Conservation (phyloP, 2,329 filamentous ascomycete genomes). For the Paracoccidioides lutzii region DNA sequence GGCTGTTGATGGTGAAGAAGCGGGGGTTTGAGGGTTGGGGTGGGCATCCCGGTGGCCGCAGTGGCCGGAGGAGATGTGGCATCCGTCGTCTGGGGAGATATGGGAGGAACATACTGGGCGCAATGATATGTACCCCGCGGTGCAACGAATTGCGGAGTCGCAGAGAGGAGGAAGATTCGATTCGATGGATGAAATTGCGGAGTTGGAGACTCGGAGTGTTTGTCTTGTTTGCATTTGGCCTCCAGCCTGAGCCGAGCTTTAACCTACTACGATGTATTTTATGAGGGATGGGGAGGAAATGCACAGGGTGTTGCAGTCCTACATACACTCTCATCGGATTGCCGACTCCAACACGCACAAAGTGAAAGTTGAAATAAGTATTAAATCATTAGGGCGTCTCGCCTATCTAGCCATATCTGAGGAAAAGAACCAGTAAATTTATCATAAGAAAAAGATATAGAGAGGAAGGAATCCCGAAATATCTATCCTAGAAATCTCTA, state of each 20-base stretch:
- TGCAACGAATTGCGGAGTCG: conserved; percentile 24
- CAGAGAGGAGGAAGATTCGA: conserved; percentile 44
- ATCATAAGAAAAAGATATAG: no score
- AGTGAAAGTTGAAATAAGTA: no score
- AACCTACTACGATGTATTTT: no score
- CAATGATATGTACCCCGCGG: background rate
- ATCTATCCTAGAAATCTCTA: background rate
- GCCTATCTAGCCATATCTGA: no score
- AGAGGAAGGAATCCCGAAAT: no score
- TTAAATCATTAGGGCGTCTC: no score
- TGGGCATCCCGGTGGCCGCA: conserved; percentile 22
- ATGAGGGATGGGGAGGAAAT: no score
- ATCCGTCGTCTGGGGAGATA: conserved; percentile 28
- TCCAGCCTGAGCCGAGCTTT: no score
- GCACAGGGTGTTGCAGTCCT: no score
- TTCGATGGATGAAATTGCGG: background rate
- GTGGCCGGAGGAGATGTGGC: conserved; percentile 25
- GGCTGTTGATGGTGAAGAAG: conserved; percentile 46
- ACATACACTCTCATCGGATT: no score
- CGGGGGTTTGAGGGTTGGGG: conserved; percentile 23
- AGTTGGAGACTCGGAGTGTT: conserved; percentile 4
- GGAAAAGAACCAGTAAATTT: no score
- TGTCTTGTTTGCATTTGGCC: conserved; percentile 14
- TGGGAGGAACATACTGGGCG: conserved; percentile 22
- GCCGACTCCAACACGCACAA: no score